Evolutionary conservation across 2,329 filamentous ascomycete genomes (phyloP).

Genomic region (Xylariaceae sp.): DNA sequence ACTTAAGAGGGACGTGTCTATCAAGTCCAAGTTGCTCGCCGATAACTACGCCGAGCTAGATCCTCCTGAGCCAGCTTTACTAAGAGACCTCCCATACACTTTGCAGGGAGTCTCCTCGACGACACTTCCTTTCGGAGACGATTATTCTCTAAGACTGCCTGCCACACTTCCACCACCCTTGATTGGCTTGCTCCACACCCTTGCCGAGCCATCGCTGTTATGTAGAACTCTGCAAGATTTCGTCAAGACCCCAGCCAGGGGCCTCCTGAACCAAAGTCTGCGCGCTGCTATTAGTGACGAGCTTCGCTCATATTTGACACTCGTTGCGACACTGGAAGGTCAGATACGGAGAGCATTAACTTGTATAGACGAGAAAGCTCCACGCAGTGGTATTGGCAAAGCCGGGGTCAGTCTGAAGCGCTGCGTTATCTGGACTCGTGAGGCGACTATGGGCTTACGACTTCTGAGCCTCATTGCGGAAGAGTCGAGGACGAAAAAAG

Average conservation of each 20-base stretch:
- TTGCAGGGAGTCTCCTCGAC: slow-evolving; percentile 88
- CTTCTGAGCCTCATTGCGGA: slow-evolving; percentile 94
- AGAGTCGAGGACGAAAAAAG: slow-evolving; percentile 75
- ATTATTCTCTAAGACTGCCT: slow-evolving; percentile 70
- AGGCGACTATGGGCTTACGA: slow-evolving; percentile 91
- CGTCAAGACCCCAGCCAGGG: slow-evolving; percentile 74
- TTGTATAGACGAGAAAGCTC: slow-evolving; percentile 64
- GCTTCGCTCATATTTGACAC: slow-evolving; percentile 80
- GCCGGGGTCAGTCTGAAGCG: slow-evolving; percentile 90
- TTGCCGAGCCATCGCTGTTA: slow-evolving; percentile 90
- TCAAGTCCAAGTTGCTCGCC: slow-evolving; percentile 55
- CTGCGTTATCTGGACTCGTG: slow-evolving; percentile 95
- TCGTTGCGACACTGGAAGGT: slow-evolving; percentile 87
- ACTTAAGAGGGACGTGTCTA: slow-evolving; percentile 46
- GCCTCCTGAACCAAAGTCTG: slow-evolving; percentile 87
- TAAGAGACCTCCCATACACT: slow-evolving; percentile 85
- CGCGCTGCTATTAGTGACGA: slow-evolving; percentile 81
- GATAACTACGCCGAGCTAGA: slow-evolving; percentile 54
- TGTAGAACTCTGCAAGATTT: slow-evolving; percentile 79
- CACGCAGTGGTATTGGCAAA: slow-evolving; percentile 71
- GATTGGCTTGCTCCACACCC: slow-evolving; percentile 78
- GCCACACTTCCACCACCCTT: slow-evolving; percentile 76
- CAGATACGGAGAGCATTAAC: slow-evolving; percentile 83
- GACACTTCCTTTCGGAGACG: slow-evolving; percentile 70
- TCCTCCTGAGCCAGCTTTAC: slow-evolving; percentile 61